Evolutionary conservation across 73 alveolate genomes (phyloP).

Genomic region (Symbiodinium pilosum): DNA sequence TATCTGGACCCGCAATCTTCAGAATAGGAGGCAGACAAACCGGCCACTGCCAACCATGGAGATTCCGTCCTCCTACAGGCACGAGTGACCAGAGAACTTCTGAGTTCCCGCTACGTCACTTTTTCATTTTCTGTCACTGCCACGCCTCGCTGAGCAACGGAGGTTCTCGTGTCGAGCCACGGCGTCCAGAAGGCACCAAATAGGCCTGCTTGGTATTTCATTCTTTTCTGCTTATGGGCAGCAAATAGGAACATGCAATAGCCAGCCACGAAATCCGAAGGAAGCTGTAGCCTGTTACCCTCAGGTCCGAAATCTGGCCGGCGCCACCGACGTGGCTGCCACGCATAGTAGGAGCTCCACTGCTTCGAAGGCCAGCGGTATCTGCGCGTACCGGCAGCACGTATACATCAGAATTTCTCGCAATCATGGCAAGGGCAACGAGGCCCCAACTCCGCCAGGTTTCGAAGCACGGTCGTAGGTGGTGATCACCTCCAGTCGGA

Average conservation of each 20-base stretch:
- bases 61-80: neutral
- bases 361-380: slow-evolving; percentile 10
- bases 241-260: too few species aligned
- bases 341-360: slow-evolving; percentile 49
- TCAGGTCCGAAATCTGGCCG: neutral
- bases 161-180: slow-evolving; percentile 11
- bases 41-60: slow-evolving; percentile 2
- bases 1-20: neutral
- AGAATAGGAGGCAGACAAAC: neutral
- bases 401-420: neutral
- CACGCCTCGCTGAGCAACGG: slow-evolving; percentile 17
- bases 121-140: too few species aligned
- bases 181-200: slow-evolving; percentile 16
- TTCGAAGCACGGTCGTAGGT: slow-evolving; percentile 57
- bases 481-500: slow-evolving; percentile 36
- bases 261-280: too few species aligned
- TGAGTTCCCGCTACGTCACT: too few species aligned
- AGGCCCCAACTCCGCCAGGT: neutral
- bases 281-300: neutral
- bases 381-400: neutral
- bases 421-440: too few species aligned
- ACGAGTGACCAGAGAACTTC: neutral
- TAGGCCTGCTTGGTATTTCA: too few species aligned
- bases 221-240: too few species aligned
- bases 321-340: slow-evolving; percentile 20